Percentiles rank a stretch among this genome's conserved stretches.
Evolutionary conservation across 495 filamentous ascomycete species (phyloP).

Genomic region (Aspergillus haitiensis): DNA sequence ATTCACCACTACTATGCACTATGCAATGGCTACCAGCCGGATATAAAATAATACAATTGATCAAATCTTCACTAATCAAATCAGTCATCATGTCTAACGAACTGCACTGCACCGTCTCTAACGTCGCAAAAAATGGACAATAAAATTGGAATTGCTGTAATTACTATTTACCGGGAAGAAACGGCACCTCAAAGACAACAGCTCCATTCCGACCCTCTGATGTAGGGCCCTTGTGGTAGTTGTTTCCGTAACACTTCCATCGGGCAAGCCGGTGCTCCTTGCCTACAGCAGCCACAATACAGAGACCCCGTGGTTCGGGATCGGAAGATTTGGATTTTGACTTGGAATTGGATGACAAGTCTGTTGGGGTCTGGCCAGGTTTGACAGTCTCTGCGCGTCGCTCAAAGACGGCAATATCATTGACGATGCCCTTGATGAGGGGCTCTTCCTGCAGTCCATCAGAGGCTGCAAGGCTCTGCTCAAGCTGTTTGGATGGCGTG

Average conservation of each 20-base stretch:
- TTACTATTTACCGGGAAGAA: constrained; percentile 25
- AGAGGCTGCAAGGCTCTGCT: constrained; percentile 32
- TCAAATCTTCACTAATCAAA: no score
- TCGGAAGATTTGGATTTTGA: constrained; percentile 40
- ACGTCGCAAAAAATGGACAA: no score
- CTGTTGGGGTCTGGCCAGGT: constrained; percentile 26
- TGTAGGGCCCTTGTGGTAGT: constrained; percentile 43
- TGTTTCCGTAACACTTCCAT: constrained; percentile 60
- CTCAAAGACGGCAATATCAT: constrained; percentile 83
- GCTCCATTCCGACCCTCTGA: constrained; percentile 71
- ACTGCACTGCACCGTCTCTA: no score
- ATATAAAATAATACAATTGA: no score
- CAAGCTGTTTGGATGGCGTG: constrained; percentile 42
- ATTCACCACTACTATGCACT: no score
- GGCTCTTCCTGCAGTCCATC: constrained; percentile 26
- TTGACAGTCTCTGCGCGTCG: constrained; percentile 39
- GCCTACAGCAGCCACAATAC: constrained; percentile 77
- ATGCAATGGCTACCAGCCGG: no score
- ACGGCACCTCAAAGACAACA: constrained; percentile 76
- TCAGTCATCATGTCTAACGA: no score
- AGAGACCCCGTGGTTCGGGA: constrained; percentile 61
- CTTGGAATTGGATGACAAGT: constrained; percentile 53
- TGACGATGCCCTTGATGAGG: constrained; percentile 72
- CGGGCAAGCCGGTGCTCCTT: constrained; percentile 82
- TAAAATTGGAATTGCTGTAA: no score